Percentiles rank a stretch among this genome's conserved stretches.
These are phyloP conservation scores for Fusarium ramigenum DNA, from an alignment of 2,329 filamentous ascomycete genomes.

Conservation along the genomic window DNA sequence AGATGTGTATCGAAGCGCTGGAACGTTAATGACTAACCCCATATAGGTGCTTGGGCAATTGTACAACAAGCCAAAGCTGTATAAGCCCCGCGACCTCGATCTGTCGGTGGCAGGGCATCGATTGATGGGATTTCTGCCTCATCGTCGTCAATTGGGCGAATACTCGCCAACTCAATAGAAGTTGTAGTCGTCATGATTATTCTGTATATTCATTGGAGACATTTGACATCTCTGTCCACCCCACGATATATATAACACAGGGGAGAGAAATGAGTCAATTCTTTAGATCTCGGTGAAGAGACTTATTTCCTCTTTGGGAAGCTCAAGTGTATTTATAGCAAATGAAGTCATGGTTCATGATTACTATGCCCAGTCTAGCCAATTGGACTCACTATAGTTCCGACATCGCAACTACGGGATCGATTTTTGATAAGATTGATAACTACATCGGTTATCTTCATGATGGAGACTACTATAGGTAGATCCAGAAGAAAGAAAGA, in stretches of 20 bases:
- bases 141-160: neutral
- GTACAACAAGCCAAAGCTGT: slow-evolving; percentile 45
- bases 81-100: slow-evolving; percentile 44
- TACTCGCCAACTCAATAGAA: slow-evolving; percentile 24
- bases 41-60: slow-evolving; percentile 47
- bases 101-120: slow-evolving; percentile 42
- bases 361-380: slow-evolving; percentile 10
- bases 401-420: slow-evolving; percentile 32
- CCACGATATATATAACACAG: neutral
- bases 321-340: slow-evolving; percentile 6
- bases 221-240: neutral
- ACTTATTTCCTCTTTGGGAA: slow-evolving; percentile 16
- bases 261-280: slow-evolving; percentile 3
- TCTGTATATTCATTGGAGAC: neutral
- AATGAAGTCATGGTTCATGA: slow-evolving; percentile 21
- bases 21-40: slow-evolving; percentile 32
- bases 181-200: slow-evolving; percentile 13
- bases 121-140: slow-evolving; percentile 4
- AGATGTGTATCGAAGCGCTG: neutral
- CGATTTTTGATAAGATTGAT: neutral
- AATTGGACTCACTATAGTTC: slow-evolving; percentile 22
- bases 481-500: neutral
- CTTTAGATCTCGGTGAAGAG: slow-evolving; percentile 18
- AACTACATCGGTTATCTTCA: neutral
- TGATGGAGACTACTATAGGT: neutral